Conservation (phyloP, 2,329 filamentous ascomycete species). For the Scortechinia acanthostroma region DNA sequence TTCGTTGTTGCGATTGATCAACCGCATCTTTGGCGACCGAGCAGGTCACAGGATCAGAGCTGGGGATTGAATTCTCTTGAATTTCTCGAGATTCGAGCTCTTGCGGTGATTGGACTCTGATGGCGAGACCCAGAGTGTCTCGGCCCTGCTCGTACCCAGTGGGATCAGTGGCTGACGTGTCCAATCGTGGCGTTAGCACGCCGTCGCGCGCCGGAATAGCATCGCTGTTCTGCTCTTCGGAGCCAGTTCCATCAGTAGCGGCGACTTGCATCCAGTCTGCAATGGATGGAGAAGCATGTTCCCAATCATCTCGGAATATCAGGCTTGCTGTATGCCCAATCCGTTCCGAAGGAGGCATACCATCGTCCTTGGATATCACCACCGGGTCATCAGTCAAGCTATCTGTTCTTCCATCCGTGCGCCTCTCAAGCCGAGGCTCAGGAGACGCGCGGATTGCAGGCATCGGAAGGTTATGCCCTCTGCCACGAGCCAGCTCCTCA, state of each 20-base stretch:
- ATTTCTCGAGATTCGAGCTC: too few relatives aligned
- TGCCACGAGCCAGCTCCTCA: neutral
- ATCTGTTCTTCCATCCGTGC: neutral
- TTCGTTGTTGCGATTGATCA: neutral
- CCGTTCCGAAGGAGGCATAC: neutral
- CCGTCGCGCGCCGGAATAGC: too few relatives aligned
- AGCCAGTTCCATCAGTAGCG: neutral
- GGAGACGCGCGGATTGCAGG: neutral
- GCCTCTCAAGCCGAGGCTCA: neutral
- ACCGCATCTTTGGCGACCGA: too few relatives aligned
- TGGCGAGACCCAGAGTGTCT: neutral
- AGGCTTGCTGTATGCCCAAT: neutral
- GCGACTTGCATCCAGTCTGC: slow-evolving; percentile 1
- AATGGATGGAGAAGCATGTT: neutral
- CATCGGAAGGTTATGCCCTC: neutral
- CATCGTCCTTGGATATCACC: neutral
- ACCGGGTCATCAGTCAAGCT: neutral
- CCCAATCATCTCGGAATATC: neutral
- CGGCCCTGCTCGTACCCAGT: neutral
- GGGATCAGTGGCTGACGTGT: neutral
- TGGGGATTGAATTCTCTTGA: neutral
- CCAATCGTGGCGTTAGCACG: too few relatives aligned
- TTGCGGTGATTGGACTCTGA: neutral
- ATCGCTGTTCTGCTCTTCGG: neutral
- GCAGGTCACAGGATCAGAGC: neutral